phyloP scores from a whole-genome alignment of 2,329 filamentous ascomycete species.

The Alternaria dauci region DNA sequence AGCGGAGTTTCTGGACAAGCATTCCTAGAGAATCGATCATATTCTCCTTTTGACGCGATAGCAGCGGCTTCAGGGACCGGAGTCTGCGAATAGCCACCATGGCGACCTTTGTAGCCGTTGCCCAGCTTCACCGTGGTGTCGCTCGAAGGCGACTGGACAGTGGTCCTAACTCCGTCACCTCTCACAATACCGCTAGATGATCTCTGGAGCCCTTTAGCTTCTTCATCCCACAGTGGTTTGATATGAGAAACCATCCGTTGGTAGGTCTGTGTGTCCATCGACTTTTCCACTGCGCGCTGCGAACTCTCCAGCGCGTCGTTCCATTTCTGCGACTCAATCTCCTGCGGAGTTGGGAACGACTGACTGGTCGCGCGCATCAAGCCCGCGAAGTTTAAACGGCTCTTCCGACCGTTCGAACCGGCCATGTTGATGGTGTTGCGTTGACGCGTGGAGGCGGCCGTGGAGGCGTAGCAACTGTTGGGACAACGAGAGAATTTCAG shows the following conservation, averaged over 20 bases:
- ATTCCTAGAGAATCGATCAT: neutral
- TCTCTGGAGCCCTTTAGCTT: neutral
- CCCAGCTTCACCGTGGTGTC: neutral
- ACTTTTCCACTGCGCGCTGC: neutral
- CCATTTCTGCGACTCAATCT: neutral
- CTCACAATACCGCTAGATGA: neutral
- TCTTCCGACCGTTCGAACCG: neutral
- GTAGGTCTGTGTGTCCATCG: neutral
- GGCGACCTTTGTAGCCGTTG: neutral
- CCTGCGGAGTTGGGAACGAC: neutral
- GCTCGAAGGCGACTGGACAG: neutral
- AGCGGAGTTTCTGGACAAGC: neutral
- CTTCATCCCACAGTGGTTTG: neutral
- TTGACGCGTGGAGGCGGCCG: neutral
- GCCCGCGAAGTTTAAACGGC: neutral
- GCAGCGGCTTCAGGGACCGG: neutral
- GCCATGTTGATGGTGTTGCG: neutral
- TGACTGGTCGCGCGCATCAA: neutral
- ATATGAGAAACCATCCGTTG: neutral
- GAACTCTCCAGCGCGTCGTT: neutral
- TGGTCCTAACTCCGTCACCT: rapidly evolving
- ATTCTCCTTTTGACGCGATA: neutral
- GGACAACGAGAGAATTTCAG: neutral
- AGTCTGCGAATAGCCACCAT: too few relatives aligned
- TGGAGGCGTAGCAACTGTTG: neutral